Base-by-base conservation (phyloP, 352 stramenopile species). In the Globisporangium megalacanthum region DNA sequence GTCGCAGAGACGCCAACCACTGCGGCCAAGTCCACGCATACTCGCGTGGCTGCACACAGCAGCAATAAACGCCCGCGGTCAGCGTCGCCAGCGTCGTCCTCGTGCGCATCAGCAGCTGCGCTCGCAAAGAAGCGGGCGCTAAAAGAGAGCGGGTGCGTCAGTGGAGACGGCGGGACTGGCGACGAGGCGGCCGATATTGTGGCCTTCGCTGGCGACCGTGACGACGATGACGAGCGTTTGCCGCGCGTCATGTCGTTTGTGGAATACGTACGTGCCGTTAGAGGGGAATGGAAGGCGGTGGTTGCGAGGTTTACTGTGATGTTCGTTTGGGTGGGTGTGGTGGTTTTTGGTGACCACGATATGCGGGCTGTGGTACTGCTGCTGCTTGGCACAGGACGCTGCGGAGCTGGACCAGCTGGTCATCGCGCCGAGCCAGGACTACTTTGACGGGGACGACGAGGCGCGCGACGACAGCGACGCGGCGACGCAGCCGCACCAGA, bases 401-500 rank as follows among this genome's bases (percentile, higher is more conserved):
- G 22, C 60, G 41, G 60, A 65, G n/a, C 54, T 65, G 35, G 60
- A 65, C 14, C 33, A 51, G 0, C 49, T 65, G 25, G 53, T 46
- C 11, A 51, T 65, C 8, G 46, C 42, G 4, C 53, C 60, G 25
- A 65, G 60, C 45, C 60, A 65, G 60, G 60, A 65, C 54, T 64
- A 64, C 14, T 65, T 60, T 19, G 58, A 55, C 15, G 47, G 54
- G 6, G 47, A 52, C 33, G 60, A 51, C 5, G 47, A 29, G 7
- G 36, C 33, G 10, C 29, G 44, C 33, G 45, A 54, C 2, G 44
- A 54, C 10, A 37, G 33, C 13, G 45, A 51, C 41, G 19, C 49
- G 29, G 19, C 35, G 17, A 37, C 22, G 31, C 36, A 48, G 29
- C 52, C 35, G 36, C 57, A 58, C n/a, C 59, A 47, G 14, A 49